phyloP scores from a whole-genome alignment of 2,329 filamentous ascomycete species.

The Curvularia eragrostidis region DNA sequence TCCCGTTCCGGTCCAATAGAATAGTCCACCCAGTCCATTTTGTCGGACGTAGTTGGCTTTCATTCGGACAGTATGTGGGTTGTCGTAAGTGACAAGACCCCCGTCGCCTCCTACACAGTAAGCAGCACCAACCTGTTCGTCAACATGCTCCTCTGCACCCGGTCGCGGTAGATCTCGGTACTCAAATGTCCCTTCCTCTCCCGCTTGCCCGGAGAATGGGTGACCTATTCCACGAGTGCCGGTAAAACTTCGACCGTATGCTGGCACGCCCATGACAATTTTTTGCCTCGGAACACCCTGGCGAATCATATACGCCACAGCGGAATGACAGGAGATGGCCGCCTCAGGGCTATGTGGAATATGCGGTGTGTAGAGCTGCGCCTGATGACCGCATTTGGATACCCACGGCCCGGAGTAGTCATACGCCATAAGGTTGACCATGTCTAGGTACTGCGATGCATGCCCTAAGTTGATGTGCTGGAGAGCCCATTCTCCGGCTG shows the following conservation, averaged over 20 bases:
- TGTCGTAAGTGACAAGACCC: conserved; percentile 82
- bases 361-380: conserved; percentile 71
- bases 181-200: conserved; percentile 74
- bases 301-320: conserved; percentile 69
- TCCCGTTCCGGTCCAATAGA: conserved; percentile 81
- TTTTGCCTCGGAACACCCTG: conserved; percentile 73
- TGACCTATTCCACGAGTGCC: conserved; percentile 70
- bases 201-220: conserved; percentile 59
- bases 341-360: conserved; percentile 62
- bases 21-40: conserved; percentile 75
- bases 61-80: conserved; percentile 74
- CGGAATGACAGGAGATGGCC: conserved; percentile 67
- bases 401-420: conserved; percentile 79
- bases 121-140: conserved; percentile 71
- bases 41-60: conserved; percentile 78
- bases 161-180: conserved; percentile 72
- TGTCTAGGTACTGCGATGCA: conserved; percentile 71
- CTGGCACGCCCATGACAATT: conserved; percentile 76
- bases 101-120: conserved; percentile 76
- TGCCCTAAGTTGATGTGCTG: conserved; percentile 71
- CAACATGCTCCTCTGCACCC: conserved; percentile 69
- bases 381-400: conserved; percentile 72
- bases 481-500: conserved; percentile 70
- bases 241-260: conserved; percentile 77
- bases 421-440: conserved; percentile 81